Percentiles rank a stretch among this genome's conserved stretches.
Evolutionary conservation across 1,139 yeast genomes (phyloP).

Genomic region (Candida labiduridarum): DNA sequence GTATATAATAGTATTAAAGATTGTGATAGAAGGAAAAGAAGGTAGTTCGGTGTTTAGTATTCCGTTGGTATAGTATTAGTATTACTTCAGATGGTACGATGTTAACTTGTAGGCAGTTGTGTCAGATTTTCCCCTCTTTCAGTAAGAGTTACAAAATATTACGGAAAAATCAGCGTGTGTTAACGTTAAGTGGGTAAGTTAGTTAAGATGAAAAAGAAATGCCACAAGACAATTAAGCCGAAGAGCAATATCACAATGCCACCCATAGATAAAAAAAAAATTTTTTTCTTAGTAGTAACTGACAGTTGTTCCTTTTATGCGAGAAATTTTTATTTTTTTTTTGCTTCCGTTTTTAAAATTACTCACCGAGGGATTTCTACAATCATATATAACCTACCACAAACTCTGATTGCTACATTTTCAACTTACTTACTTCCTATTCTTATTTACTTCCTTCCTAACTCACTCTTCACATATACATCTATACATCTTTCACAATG

Average conservation of each 20-base stretch:
- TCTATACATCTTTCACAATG: constrained; percentile 22
- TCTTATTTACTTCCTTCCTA: background rate
- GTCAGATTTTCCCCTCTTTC: background rate
- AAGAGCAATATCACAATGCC: background rate
- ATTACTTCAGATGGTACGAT: too few species aligned
- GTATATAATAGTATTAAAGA: too few species aligned
- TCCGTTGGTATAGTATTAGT: too few species aligned
- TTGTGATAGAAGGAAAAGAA: too few species aligned
- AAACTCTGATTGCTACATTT: background rate
- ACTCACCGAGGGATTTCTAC: background rate
- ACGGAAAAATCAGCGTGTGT: background rate
- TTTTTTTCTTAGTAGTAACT: background rate
- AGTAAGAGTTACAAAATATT: background rate
- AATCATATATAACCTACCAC: background rate
- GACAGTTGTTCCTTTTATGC: background rate
- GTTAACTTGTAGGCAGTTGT: too few species aligned
- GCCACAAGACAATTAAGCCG: constrained; percentile 5
- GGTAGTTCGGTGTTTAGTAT: too few species aligned
- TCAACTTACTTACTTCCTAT: background rate
- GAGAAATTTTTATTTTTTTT: background rate
- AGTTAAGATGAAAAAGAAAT: background rate
- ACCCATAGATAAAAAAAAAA: background rate
- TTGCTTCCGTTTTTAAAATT: background rate
- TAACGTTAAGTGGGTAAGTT: background rate
- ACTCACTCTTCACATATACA: background rate